These are phyloP conservation scores for Artemisia argyi DNA, from an alignment of 129 eudicot species.

Conservation along the genomic window DNA sequence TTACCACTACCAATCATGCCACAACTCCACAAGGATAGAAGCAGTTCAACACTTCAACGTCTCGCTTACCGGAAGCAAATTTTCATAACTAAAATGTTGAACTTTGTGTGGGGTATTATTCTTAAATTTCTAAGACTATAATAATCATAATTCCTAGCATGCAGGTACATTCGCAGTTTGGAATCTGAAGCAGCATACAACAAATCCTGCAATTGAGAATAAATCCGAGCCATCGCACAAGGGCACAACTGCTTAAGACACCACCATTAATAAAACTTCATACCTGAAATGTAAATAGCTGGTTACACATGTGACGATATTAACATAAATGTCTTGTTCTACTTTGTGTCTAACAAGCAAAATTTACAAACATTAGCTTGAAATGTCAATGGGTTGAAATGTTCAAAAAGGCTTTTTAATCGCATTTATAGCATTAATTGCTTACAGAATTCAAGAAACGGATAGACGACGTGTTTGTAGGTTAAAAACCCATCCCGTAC, in stretches of 20 bases:
- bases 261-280: background rate
- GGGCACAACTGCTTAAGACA: background rate
- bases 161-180: slow-evolving; percentile 4
- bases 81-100: background rate
- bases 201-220: background rate
- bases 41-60: background rate
- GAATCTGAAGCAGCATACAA: slow-evolving; percentile 16
- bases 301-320: background rate
- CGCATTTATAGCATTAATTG: no score
- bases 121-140: slow-evolving; percentile 17
- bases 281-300: slow-evolving; percentile 23
- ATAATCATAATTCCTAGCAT: slow-evolving; percentile 10
- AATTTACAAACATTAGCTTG: no score
- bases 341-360: no score
- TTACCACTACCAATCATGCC: background rate
- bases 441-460: no score
- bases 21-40: background rate
- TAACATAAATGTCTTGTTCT: no score
- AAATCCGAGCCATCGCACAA: slow-evolving; percentile 17
- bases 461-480: no score
- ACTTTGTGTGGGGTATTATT: slow-evolving; percentile 5
- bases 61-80: background rate
- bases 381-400: no score
- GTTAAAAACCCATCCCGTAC: no score
- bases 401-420: no score